Evolutionary conservation across 495 filamentous ascomycete genomes (phyloP), one percentile per base, ranked within the genome.

Genomic region (Halenospora varia): DNA sequence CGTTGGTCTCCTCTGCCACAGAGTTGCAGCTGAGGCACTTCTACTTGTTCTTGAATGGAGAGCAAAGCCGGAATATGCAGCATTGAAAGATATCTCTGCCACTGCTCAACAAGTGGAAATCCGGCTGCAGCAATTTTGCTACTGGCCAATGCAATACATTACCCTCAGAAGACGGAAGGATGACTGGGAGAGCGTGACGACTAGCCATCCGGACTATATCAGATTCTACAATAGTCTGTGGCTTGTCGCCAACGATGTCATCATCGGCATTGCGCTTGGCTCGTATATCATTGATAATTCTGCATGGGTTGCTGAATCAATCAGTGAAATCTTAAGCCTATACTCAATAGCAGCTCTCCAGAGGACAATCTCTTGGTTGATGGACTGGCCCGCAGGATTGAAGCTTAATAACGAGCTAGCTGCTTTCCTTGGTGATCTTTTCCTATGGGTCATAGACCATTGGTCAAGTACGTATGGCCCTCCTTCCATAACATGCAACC

Each of bases 31-130:
- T 11, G 93, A 99, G 67, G 70, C 87, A 17, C 76, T 97, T 11
- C 70, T 99, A 18, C 80, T 80, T 23, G 67, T 97, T 26, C 75
- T 97, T 44, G 94, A 97, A 67, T 97, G 91, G 90, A 83, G 95
- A 51, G 80, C 87, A 40, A 81, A 83, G 39, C 89, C 90, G 2
- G 83, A 88, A 57, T 85, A 87, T 48, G 87, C 89, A 29, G 94
- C 95, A 15, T 70, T 97, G 55, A 97, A 97, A 64, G 94, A 99
- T 70, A 84, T 97, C 13, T 96, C 92, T 35, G 94, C 94, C 11
- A 97, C 93, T 1, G 95, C 94, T n/a, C 94, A 97, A 68, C 94
- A 99, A 69, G 86, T 97, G 29, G 94, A 99, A 72, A 97, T 99
- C 63, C 89, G 94, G 2, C 80, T 99, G 17, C 92, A 97, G 68